Conservation (phyloP, 371 early-diverging fungal genomes). For the Lichtheimia corymbifera region DNA sequence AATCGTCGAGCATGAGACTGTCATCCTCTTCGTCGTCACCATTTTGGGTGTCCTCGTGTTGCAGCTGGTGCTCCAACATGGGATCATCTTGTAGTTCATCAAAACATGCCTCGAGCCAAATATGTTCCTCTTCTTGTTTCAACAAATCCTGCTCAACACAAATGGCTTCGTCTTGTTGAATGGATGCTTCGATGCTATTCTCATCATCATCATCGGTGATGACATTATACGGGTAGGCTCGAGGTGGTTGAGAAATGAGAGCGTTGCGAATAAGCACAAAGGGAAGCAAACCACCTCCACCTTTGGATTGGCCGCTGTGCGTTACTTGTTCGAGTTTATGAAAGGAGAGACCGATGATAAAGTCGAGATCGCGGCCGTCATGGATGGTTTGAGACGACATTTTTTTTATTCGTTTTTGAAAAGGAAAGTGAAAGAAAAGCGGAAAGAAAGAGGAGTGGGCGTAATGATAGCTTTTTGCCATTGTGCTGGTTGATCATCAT, state of each 20-base stretch:
- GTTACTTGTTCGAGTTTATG: constrained; percentile 13
- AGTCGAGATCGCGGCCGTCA: constrained; percentile 8
- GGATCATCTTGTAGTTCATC: constrained; percentile 12
- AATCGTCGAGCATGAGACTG: constrained; percentile 8
- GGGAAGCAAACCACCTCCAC: constrained; percentile 6
- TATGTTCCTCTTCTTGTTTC: constrained; percentile 15
- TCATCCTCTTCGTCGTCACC: constrained; percentile 15
- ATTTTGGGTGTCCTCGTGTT: constrained; percentile 7
- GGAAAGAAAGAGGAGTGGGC: too few relatives aligned
- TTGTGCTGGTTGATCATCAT: background rate
- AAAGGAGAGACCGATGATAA: constrained; percentile 17
- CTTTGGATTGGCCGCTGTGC: background rate
- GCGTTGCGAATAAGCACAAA: constrained; percentile 25
- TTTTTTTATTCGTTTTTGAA: background rate
- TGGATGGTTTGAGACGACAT: too few relatives aligned
- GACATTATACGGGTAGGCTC: background rate
- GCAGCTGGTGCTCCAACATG: background rate
- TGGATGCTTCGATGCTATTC: constrained; percentile 1
- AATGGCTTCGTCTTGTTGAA: constrained; percentile 6
- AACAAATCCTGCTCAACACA: background rate
- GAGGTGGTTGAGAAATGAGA: constrained; percentile 5
- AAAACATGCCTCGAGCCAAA: constrained; percentile 24
- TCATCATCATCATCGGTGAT: background rate
- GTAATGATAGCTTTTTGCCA: background rate
- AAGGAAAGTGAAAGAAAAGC: constrained; percentile 2